These are phyloP conservation scores for Populus deltoides DNA, from an alignment of 345 rosid species.

Conservation along the genomic window DNA sequence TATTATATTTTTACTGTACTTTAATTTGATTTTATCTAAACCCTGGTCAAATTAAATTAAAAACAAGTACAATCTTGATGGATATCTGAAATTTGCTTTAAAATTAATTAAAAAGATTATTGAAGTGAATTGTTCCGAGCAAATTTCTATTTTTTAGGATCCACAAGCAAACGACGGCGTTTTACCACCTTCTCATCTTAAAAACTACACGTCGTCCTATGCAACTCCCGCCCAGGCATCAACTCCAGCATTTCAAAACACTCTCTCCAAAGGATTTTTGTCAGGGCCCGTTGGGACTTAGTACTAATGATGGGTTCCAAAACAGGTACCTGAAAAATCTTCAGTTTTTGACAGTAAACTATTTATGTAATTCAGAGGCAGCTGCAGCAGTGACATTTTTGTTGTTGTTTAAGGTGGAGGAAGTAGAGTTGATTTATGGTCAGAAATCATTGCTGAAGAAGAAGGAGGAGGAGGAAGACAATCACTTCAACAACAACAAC, in stretches of 20 bases:
- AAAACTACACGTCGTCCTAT: not conserved
- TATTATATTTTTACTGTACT: too few species aligned
- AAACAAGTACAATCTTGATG: too few species aligned
- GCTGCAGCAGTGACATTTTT: not conserved
- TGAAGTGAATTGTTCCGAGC: too few species aligned
- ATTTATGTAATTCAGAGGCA: not conserved
- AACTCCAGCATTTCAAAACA: not conserved
- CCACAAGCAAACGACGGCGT: not conserved
- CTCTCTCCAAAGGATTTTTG: not conserved
- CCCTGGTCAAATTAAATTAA: too few species aligned
- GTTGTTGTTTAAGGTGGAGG: constrained; percentile 5
- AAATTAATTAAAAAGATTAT: too few species aligned
- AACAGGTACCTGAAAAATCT: constrained; percentile 20
- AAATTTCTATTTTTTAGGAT: too few species aligned
- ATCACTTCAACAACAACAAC: not conserved
- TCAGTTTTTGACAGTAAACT: not conserved
- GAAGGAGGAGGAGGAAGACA: not conserved
- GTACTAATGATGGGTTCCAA: constrained; percentile 28
- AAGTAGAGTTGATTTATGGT: constrained; percentile 48
- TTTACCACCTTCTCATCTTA: not conserved
- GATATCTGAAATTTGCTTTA: too few species aligned
- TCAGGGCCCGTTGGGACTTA: not conserved
- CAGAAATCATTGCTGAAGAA: constrained; percentile 39
- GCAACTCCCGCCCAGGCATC: not conserved
- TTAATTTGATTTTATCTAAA: too few species aligned